Base-by-base conservation (phyloP, 768 basidiomycete genomes). In the Pleurotus citrinopileatus region DNA sequence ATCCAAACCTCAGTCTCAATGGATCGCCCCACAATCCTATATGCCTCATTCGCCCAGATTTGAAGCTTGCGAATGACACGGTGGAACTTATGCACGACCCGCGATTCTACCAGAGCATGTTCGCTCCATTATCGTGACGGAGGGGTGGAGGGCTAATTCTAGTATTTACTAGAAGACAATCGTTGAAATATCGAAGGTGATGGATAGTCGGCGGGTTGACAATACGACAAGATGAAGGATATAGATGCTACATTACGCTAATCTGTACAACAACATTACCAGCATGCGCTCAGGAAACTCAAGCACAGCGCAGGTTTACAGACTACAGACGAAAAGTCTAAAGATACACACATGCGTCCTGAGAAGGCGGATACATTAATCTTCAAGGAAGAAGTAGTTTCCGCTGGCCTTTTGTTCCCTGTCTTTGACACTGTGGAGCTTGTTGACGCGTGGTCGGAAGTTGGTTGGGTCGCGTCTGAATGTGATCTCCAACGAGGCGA, bases 381-480 rank as follows among this genome's bases (percentile, higher is more conserved):
- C 90, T 67, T 94, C 91, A 13, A 93, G 81, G 88, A 94, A 94
- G 82, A 94, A 94, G 71, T 93, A 94, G 68, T 91, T 93, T 22
- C 91, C 91, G 53, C 87, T 73, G 50, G 75, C 91, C 72, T 93
- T 94, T 72, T 94, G 91, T 68, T 94, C 91, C 54, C 88, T 76
- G 65, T 94, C 91, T 72, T 94, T 94, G 63, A 93, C 80, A 69
- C 87, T 89, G 68, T 91, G 71, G 52, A 81, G 63, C 72, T 94
- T 94, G 75, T 94, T 94, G 23, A 94, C 91, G 37, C 91, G 84
- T 32, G 91, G 91, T 37, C 91, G 80, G 78, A 83, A 94, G 74
- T 94, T 93, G 55, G 94, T 96, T 9, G 96, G 97, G 71, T 99
- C 97, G 61, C 97, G 87, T 56, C 97, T 81, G 86, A 98, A 98